Conservation (phyloP, 768 basidiomycete species). For the Strobilomyces dryophilus region DNA sequence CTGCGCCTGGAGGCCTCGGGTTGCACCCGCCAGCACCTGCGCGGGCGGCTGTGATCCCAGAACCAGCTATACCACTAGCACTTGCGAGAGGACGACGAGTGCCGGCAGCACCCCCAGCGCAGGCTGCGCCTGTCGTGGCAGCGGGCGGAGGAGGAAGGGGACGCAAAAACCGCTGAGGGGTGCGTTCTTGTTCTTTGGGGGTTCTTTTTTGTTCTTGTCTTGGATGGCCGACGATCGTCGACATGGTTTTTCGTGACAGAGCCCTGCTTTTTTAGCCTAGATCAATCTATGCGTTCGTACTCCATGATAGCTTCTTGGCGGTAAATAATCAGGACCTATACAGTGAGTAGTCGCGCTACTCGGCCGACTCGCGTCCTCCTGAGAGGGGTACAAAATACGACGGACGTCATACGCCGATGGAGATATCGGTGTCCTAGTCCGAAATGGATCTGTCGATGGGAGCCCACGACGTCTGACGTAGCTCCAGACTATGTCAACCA, state of each 20-base stretch:
- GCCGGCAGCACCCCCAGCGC: neutral
- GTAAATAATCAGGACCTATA: neutral
- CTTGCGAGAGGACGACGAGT: neutral
- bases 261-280: neutral
- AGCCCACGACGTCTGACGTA: too few relatives aligned
- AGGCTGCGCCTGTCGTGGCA: neutral
- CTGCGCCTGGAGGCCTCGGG: neutral
- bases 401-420: too few relatives aligned
- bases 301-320: neutral
- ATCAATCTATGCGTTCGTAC: neutral
- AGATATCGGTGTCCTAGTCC: too few relatives aligned
- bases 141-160: slow-evolving; percentile 6
- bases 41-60: neutral
- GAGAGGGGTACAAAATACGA: too few relatives aligned
- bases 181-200: neutral
- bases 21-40: neutral
- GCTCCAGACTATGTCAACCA: too few relatives aligned
- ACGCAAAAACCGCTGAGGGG: slow-evolving; percentile 7
- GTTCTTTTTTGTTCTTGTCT: neutral
- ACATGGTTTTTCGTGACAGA: neutral
- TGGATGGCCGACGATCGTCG: neutral
- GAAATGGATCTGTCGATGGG: too few relatives aligned
- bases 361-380: too few relatives aligned
- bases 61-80: neutral
- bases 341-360: neutral